phyloP scores from a whole-genome alignment of 2,329 filamentous ascomycete species.

The Botrytis medusae region DNA sequence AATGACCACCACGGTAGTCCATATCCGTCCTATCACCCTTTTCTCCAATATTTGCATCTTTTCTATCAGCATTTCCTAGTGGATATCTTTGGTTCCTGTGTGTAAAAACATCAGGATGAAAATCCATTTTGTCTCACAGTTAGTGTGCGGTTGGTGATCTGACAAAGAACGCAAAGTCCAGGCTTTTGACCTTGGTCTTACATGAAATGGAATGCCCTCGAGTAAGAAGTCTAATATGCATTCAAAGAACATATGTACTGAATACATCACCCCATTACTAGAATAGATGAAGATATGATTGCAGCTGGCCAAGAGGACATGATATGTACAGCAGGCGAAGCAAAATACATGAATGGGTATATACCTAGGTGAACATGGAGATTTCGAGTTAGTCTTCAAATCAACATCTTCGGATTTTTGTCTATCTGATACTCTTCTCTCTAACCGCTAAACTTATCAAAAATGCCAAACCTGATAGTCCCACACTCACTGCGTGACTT shows the following conservation, averaged over 20 bases:
- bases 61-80: no score
- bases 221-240: not conserved
- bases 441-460: conserved; percentile 16
- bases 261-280: not conserved
- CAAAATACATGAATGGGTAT: not conserved
- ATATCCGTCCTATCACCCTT: no score
- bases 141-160: not conserved
- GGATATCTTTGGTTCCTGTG: no score
- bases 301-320: not conserved
- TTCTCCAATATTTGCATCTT: no score
- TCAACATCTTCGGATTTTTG: not conserved
- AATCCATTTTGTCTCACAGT: not conserved
- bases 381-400: no score
- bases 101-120: no score
- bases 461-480: conserved; percentile 23
- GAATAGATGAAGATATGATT: not conserved
- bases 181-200: not conserved
- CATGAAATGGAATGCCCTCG: not conserved
- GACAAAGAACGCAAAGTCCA: not conserved
- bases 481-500: conserved; percentile 29
- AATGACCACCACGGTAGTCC: not conserved
- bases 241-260: not conserved
- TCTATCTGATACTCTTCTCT: conserved; percentile 16
- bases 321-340: not conserved
- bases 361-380: not conserved